phyloP scores from a whole-genome alignment of 805 yeast species.

The Zygosaccharomyces pseudorouxii region DNA sequence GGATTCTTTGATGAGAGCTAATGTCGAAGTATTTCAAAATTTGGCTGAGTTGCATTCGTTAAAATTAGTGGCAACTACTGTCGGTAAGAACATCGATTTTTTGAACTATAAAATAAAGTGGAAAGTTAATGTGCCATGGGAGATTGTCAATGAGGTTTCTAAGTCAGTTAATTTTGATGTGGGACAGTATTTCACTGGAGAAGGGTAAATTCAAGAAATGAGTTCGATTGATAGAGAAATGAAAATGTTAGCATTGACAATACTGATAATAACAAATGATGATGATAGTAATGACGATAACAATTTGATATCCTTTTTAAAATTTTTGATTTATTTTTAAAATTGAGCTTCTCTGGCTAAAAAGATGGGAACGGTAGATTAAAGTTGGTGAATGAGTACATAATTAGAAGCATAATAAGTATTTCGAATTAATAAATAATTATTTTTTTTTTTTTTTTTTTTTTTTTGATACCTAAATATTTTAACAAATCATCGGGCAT shows the following conservation, averaged over 20 bases:
- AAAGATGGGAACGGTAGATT: neutral
- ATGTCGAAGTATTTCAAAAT: conserved; percentile 49
- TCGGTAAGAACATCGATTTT: conserved; percentile 44
- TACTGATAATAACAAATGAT: neutral
- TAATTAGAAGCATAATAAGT: neutral
- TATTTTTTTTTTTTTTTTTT: neutral
- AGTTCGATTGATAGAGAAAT: neutral
- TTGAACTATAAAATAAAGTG: conserved; percentile 68
- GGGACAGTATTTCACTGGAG: conserved; percentile 47
- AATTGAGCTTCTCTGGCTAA: neutral
- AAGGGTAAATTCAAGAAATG: neutral
- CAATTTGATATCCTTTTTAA: neutral
- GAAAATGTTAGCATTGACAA: neutral
- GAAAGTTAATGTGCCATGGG: conserved; percentile 74
- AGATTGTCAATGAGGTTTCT: conserved; percentile 55
- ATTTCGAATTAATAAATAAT: neutral
- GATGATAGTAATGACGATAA: neutral
- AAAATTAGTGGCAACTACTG: conserved; percentile 44
- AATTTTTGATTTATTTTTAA: neutral
- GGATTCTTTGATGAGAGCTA: conserved; percentile 34
- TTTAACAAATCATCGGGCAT: neutral
- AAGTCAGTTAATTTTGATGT: conserved; percentile 62
- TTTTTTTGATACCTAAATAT: neutral
- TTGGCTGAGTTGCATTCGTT: conserved; percentile 56
- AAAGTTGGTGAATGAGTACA: neutral